A percentile compares a stretch with the other conserved stretches of the same genome.
Evolutionary conservation across 805 yeast genomes (phyloP).

Genomic region (Danielia oregonensis): DNA sequence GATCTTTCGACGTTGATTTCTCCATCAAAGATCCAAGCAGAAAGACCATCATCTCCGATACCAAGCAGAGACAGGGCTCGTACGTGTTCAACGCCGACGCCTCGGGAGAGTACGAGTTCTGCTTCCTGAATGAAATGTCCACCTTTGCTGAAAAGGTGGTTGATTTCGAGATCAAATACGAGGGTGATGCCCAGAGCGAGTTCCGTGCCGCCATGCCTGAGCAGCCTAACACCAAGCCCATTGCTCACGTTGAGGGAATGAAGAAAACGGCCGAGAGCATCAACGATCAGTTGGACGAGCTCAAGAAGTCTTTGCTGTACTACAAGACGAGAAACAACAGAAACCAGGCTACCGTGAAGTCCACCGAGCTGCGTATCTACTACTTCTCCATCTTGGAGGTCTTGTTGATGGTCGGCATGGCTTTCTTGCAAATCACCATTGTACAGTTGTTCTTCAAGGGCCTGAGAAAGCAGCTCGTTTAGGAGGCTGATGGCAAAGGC

Average conservation of each 20-base stretch:
- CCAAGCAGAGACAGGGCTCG: conserved; percentile 75
- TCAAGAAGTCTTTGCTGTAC: conserved; percentile 64
- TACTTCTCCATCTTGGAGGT: conserved; percentile 74
- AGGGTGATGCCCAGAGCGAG: conserved; percentile 35
- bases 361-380: conserved; percentile 74
- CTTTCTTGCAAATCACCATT: conserved; percentile 60
- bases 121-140: conserved; percentile 79
- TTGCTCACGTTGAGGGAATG: conserved; percentile 51
- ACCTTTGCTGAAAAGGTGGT: conserved; percentile 79
- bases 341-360: conserved; percentile 82
- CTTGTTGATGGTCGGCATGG: conserved; percentile 70
- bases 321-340: conserved; percentile 88
- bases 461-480: conserved; percentile 64
- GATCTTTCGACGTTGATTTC: conserved; percentile 78
- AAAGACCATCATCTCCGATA: conserved; percentile 48
- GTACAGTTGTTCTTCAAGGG: conserved; percentile 72
- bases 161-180: conserved; percentile 71
- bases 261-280: conserved; percentile 53
- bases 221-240: conserved; percentile 44
- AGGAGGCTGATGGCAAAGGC: conserved; percentile 4
- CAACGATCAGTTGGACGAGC: conserved; percentile 54
- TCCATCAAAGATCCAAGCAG: conserved; percentile 56
- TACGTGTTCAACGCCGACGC: conserved; percentile 62
- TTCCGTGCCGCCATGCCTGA: conserved; percentile 63
- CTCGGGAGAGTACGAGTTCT: conserved; percentile 81